Percentiles rank a stretch among this genome's conserved stretches.
Conservation (phyloP, 352 stramenopile species). For the Phytopythium chamaehyphon region DNA sequence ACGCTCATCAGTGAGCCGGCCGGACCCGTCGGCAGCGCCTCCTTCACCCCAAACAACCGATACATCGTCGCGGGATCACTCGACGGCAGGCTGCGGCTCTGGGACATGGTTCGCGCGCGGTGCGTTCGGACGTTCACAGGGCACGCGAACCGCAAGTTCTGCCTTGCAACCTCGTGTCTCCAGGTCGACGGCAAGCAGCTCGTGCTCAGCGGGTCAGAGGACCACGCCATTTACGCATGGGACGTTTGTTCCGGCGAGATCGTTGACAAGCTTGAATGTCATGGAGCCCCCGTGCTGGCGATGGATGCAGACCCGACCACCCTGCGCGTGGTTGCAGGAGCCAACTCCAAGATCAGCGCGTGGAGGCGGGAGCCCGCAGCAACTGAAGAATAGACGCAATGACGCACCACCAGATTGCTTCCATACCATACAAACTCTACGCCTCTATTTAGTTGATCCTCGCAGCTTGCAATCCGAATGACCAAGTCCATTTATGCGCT, state of each 20-base stretch:
- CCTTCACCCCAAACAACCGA: constrained; percentile 93
- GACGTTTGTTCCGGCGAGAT: constrained; percentile 83
- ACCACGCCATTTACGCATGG: constrained; percentile 91
- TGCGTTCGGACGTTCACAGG: constrained; percentile 68
- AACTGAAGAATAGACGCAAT: background rate
- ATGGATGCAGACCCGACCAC: constrained; percentile 72
- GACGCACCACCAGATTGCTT: background rate
- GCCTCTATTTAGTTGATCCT: constrained; percentile 47
- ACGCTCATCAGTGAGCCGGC: constrained; percentile 80
- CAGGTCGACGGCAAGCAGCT: constrained; percentile 32
- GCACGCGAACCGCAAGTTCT: constrained; percentile 85
- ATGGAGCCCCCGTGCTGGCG: constrained; percentile 85
- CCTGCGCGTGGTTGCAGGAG: constrained; percentile 67
- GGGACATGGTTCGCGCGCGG: constrained; percentile 71
- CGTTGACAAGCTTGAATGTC: constrained; percentile 50
- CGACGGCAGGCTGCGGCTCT: constrained; percentile 90
- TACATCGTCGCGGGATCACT: constrained; percentile 92
- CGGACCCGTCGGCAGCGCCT: constrained; percentile 68
- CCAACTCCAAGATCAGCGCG: constrained; percentile 64
- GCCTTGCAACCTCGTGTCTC: constrained; percentile 81
- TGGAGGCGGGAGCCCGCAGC: constrained; percentile 24
- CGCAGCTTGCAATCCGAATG: background rate
- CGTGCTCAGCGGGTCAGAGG: constrained; percentile 90
- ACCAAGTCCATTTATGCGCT: constrained; percentile 4
- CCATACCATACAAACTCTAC: constrained; percentile 14